phyloP scores from a whole-genome alignment of 352 stramenopile species.

The Globisporangium barbulae region DNA sequence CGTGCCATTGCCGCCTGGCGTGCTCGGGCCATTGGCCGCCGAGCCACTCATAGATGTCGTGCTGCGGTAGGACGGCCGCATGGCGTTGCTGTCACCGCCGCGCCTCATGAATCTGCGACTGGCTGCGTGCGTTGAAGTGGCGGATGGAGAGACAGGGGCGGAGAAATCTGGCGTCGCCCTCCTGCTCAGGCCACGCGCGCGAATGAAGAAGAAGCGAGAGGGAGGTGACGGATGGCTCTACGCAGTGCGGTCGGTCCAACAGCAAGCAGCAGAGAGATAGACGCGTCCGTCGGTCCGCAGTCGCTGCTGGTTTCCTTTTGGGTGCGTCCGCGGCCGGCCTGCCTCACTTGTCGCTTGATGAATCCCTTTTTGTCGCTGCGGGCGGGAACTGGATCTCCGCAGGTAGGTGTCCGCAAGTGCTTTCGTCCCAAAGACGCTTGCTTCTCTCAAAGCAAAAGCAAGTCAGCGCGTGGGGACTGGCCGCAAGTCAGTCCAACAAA shows the following conservation, averaged over 20 bases:
- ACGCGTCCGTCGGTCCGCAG: not conserved
- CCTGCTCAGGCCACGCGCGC: no score
- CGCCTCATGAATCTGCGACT: constrained; percentile 17
- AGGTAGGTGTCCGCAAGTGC: no score
- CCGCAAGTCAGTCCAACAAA: not conserved
- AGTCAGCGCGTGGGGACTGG: not conserved
- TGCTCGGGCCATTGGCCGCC: not conserved
- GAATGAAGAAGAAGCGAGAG: no score
- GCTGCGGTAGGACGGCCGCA: constrained; percentile 30
- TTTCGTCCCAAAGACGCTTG: not conserved
- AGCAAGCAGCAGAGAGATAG: not conserved
- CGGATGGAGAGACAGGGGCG: constrained; percentile 17
- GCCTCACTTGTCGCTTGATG: not conserved
- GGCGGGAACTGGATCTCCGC: constrained; percentile 5
- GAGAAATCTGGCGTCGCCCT: not conserved
- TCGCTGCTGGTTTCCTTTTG: not conserved
- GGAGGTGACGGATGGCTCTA: no score
- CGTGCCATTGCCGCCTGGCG: constrained; percentile 25
- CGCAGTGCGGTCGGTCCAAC: not conserved
- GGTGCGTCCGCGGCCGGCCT: not conserved
- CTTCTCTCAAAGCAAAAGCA: not conserved
- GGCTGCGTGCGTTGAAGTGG: constrained; percentile 12
- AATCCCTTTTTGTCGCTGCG: not conserved
- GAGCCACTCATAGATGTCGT: constrained; percentile 11
- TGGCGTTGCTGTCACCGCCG: constrained; percentile 17